Evolutionary conservation across 371 early-diverging fungal genomes (phyloP).

Genomic region (Massospora cicadina): DNA sequence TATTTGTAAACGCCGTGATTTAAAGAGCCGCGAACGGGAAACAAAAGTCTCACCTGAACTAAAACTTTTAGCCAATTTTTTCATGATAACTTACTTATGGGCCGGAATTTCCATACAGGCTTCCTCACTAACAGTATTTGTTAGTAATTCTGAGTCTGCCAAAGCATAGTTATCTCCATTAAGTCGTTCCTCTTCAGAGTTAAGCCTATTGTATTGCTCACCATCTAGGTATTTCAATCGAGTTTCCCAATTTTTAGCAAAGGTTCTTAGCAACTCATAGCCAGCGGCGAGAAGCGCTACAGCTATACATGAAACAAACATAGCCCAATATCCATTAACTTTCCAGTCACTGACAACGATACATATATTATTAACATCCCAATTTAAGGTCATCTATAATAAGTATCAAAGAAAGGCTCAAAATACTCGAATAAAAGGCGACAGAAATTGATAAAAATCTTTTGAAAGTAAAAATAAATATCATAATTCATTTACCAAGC

Average conservation of each 20-base stretch:
- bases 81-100: background rate
- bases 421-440: no score
- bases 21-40: background rate
- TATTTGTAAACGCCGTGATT: background rate
- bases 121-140: background rate
- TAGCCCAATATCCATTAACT: conserved; percentile 24
- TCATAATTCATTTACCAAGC: no score
- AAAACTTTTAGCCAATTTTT: background rate
- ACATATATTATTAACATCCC: conserved; percentile 54
- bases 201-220: background rate
- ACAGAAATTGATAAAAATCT: no score
- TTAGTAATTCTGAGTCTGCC: conserved; percentile 13
- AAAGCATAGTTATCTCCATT: conserved; percentile 4
- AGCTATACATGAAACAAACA: conserved; percentile 34
- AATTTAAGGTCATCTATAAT: conserved; percentile 58
- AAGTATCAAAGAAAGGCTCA: background rate
- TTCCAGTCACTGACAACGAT: conserved; percentile 61
- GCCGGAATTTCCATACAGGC: background rate
- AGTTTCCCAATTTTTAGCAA: conserved; percentile 29
- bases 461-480: background rate
- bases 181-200: background rate
- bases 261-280: conserved; percentile 37
- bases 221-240: conserved; percentile 17
- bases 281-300: conserved; percentile 34
- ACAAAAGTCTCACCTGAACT: background rate